A percentile compares a stretch with the other conserved stretches of the same genome.
phyloP scores from a whole-genome alignment of 2,329 filamentous ascomycete species.

The Paraconiothyrium sp. region DNA sequence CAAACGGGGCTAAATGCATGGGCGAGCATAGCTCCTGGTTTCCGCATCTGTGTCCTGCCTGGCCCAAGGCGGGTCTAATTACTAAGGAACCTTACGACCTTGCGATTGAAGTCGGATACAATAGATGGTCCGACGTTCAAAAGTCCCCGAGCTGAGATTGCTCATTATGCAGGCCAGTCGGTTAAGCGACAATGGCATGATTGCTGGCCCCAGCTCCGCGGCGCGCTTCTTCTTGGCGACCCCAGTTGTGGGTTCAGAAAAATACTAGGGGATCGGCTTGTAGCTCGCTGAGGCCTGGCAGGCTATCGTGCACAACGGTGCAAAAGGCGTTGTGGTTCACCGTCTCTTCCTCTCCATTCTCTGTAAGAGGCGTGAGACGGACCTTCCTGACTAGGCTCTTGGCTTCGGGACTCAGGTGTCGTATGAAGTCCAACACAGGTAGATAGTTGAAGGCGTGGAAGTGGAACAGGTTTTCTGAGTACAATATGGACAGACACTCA shows the following conservation, averaged over 20 bases:
- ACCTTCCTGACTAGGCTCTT: constrained; percentile 50
- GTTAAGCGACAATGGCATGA: constrained; percentile 13
- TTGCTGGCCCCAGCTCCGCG: constrained; percentile 1
- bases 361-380: constrained; percentile 48
- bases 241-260: constrained; percentile 32
- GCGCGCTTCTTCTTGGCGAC: background rate
- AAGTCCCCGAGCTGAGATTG: constrained; percentile 18
- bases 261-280: constrained; percentile 50
- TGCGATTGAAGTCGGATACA: constrained; percentile 13
- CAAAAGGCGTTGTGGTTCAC: constrained; percentile 49
- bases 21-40: background rate
- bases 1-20: constrained; percentile 6
- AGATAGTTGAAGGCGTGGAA: constrained; percentile 53
- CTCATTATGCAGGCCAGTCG: constrained; percentile 16
- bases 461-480: constrained; percentile 52
- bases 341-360: constrained; percentile 46
- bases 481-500: constrained; percentile 50
- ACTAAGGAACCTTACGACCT: constrained; percentile 6
- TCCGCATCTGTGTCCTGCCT: constrained; percentile 9
- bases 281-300: constrained; percentile 48
- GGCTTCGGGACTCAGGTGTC: constrained; percentile 49
- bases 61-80: background rate
- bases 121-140: constrained; percentile 3
- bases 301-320: constrained; percentile 50
- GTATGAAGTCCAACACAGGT: constrained; percentile 52